A percentile compares a stretch with the other conserved stretches of the same genome.
These are phyloP conservation scores for Petrea volubilis DNA, from an alignment of 257 asterid species.

Conservation along the genomic window DNA sequence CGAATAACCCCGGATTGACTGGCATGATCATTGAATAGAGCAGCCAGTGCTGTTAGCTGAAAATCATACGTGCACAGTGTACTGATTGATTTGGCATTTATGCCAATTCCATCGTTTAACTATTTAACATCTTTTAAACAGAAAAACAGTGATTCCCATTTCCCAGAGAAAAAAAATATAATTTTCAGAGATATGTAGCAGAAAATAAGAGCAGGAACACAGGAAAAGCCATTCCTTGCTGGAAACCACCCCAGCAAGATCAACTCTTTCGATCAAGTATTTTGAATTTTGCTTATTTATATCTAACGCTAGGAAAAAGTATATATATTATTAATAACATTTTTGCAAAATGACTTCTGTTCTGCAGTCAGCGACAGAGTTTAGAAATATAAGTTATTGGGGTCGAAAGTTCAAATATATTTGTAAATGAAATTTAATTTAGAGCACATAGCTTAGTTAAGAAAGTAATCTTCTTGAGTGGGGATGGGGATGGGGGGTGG, in stretches of 20 bases:
- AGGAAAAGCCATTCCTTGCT: neutral
- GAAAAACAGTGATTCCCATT: neutral
- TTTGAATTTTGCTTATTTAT: too few relatives aligned
- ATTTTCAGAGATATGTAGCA: neutral
- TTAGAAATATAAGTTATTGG: too few relatives aligned
- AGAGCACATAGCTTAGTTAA: too few relatives aligned
- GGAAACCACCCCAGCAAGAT: neutral
- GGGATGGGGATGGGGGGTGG: too few relatives aligned
- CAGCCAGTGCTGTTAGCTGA: neutral
- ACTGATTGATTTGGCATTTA: neutral
- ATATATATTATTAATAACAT: too few relatives aligned
- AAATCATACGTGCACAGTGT: neutral
- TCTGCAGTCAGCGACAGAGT: too few relatives aligned
- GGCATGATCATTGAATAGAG: neutral
- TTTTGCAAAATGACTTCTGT: too few relatives aligned
- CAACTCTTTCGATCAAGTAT: too few relatives aligned
- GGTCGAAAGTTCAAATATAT: too few relatives aligned
- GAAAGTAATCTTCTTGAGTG: too few relatives aligned
- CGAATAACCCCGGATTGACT: neutral
- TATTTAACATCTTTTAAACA: neutral
- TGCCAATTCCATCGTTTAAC: neutral
- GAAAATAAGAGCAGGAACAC: neutral
- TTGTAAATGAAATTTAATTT: too few relatives aligned
- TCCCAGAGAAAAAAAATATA: neutral
- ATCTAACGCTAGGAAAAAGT: too few relatives aligned